Conservation (phyloP, 345 rosid species). For the Salix udensis region DNA sequence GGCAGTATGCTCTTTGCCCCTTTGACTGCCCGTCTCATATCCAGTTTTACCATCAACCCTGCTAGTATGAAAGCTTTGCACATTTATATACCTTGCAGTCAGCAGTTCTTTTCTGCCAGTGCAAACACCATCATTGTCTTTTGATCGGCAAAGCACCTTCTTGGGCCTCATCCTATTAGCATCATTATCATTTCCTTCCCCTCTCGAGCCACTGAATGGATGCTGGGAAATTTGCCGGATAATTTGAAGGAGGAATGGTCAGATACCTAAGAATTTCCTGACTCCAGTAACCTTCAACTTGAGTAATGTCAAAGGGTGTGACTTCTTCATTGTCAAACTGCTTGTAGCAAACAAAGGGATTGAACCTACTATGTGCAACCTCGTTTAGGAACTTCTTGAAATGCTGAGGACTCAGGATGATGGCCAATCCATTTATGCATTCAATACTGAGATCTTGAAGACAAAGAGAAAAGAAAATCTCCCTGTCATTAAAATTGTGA, state of each 20-base stretch:
- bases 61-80: constrained; percentile 1
- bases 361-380: constrained; percentile 25
- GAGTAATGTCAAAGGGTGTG: constrained; percentile 64
- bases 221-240: constrained; percentile 22
- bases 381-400: constrained; percentile 46
- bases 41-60: constrained; percentile 22
- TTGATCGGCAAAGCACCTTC: constrained; percentile 44
- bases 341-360: constrained; percentile 59
- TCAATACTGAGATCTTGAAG: constrained; percentile 85
- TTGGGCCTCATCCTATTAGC: constrained; percentile 34
- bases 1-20: constrained; percentile 19
- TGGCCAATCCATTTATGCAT: constrained; percentile 85
- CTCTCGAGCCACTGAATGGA: constrained; percentile 14
- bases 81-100: constrained; percentile 8
- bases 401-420: constrained; percentile 71
- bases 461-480: constrained; percentile 79
- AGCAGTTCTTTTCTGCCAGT: constrained; percentile 17
- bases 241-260: constrained; percentile 25
- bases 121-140: constrained; percentile 19
- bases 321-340: constrained; percentile 51
- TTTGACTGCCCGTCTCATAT: constrained; percentile 7
- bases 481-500: constrained; percentile 57
- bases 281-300: constrained; percentile 71
- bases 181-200: constrained; percentile 26
- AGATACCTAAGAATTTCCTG: constrained; percentile 52